Conservation (phyloP, 1,284 basidiomycete species). For the Pseudozyma pruni region DNA sequence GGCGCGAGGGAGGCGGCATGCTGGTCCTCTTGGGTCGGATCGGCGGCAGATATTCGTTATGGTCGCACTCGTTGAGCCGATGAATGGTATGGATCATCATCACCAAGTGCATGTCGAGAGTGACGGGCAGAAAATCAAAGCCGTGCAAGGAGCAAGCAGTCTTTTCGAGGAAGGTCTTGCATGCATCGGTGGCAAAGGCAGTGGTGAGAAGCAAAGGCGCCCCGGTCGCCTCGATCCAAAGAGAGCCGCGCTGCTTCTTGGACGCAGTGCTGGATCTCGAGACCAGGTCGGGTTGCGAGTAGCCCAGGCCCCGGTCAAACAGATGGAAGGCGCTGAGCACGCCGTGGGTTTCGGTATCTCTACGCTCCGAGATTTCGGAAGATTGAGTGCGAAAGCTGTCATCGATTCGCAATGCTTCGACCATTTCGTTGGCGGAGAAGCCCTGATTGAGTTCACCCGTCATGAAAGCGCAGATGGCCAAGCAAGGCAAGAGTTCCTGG, state of each 20-base stretch:
- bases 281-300: conserved; percentile 37
- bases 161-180: conserved; percentile 48
- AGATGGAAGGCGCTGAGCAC: conserved; percentile 42
- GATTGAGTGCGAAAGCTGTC: conserved; percentile 15
- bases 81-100: conserved; percentile 38
- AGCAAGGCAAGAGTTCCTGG: conserved; percentile 28
- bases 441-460: conserved; percentile 42
- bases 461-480: conserved; percentile 42
- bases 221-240: conserved; percentile 41
- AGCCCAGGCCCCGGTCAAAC: conserved; percentile 47
- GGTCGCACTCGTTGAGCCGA: conserved; percentile 43
- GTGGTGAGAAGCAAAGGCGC: conserved; percentile 43
- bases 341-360: conserved; percentile 27
- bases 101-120: conserved; percentile 34
- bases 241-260: conserved; percentile 19
- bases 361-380: conserved; percentile 16
- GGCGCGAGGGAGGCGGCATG: conserved; percentile 23
- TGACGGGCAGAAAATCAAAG: conserved; percentile 31
- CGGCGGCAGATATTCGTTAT: conserved; percentile 40
- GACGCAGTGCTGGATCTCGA: conserved; percentile 2
- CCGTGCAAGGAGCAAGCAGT: conserved; percentile 44
- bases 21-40: conserved; percentile 13
- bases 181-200: conserved; percentile 37
- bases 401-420: conserved; percentile 21
- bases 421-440: conserved; percentile 44